Base-by-base conservation (phyloP, 2,329 filamentous ascomycete genomes). In the Phoma sp. region DNA sequence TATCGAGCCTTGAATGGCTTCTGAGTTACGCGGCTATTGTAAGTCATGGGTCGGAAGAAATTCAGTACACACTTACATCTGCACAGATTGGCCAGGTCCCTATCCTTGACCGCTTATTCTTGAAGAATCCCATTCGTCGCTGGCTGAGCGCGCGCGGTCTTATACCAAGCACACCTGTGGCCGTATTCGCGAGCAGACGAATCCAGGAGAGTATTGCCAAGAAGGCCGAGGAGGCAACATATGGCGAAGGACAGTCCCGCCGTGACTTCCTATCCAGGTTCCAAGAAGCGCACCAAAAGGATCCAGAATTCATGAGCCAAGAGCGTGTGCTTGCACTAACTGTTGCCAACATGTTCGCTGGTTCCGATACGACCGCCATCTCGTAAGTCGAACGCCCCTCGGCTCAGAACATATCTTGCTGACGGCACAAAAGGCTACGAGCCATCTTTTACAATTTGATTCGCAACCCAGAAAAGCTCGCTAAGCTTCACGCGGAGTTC, bases 371-470 rank as follows among this genome's bases (percentile, higher is more conserved):
- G 2, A 70, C 74, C 9, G 72, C 68, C 37, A 66, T 72, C 1
- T 69, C 71, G 1, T 50, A 23, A 7, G 47, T 23, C 25, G 17
- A 15, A 42, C 7, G 2, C 9, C 18, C 6, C 1, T 17, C 4
- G n/a, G 14, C 32, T 28, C 3, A 25, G 12, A 15, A 11, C 10
- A 11, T 6, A 20, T 25, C 10, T 36, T 29, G 21, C 47, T 50
- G 18, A 36, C 14, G 10, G 20, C 18, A 23, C 2, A 10, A 9
- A 7, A 50, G 39, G 4, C 59, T 75, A 7, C 72, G 76, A 25
- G 67, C 71, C 2, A 66, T 77, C 11, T 65, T 77, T 25, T 78
- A 78, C 49, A 65, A 69, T 29, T 30, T 79, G 14, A 50, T 78
- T 3, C 52, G 57, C 5, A 58, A 74, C 23, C 62, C 63, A 7